Evolutionary conservation across 2,329 filamentous ascomycete genomes (phyloP), one percentile per base, ranked within the genome.

Genomic region (Sclerotinia glacialis): DNA sequence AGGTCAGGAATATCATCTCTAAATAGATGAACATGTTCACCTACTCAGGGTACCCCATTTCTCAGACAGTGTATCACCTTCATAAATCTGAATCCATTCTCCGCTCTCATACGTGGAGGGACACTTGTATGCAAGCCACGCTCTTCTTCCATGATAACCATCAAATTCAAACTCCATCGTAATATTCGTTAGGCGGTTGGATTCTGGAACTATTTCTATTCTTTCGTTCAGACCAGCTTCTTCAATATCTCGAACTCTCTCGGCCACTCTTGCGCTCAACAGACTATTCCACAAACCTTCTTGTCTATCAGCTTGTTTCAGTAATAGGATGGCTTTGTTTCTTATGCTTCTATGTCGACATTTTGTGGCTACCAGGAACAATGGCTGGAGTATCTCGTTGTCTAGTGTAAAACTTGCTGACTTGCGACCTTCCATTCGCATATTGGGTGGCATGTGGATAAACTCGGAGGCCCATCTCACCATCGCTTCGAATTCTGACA

Each of bases 361-460:
- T 72, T 87, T 87, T 11, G 84, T 87, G 14, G 85, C 86, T 16
- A 87, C 84, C 7, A 88, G 82, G 68, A 85, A 89, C 0, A 89
- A 79, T 0, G 85, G 85, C 8, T 85, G 83, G 3, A 89, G 81
- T 65, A 89, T 85, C 34, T 85, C 86, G 8, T 87, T 76, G 55
- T 88, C 85, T 23, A 86, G 81, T 55, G 84, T 85, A 74, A 89
- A 89, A 71, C 34, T 49, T 28, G 61, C 23, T 28, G 44, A 16
- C 34, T 42, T 31, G n/a, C 44, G 18, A 23, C 37, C 23, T 34
- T 21, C 54, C 12, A 4, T 40, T 16, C 12, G 53, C 8, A 34
- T 23, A 37, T 23, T 18, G 26, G 63, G 28, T 31, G 49, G n/a
- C n/a, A 23, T 7, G 7, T 67, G 12, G 34, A 68, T 42, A 16